phyloP scores from a whole-genome alignment of 1,284 basidiomycete genomes.

The Macrocystidia cucumis region DNA sequence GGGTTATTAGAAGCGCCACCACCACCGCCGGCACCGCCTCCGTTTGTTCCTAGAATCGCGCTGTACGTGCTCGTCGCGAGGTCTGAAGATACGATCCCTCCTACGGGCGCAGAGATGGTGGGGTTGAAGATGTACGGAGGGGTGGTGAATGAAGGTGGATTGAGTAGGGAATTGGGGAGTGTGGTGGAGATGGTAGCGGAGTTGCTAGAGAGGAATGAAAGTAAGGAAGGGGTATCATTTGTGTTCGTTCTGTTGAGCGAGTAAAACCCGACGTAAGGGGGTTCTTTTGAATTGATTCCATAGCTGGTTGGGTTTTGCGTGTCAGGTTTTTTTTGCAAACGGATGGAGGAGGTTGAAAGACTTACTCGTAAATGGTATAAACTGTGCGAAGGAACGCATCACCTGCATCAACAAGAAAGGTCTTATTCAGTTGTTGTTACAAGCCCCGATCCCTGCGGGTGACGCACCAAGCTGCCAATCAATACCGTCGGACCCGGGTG shows the following conservation, averaged over 20 bases:
- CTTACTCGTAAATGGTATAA: conserved; percentile 75
- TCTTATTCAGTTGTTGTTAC: too few relatives aligned
- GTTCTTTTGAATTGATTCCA: conserved; percentile 64
- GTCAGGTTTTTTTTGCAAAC: conserved; percentile 4
- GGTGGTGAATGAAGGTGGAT: conserved; percentile 59
- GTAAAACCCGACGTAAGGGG: conserved; percentile 70
- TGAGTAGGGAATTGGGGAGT: conserved; percentile 69
- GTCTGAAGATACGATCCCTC: conserved; percentile 46
- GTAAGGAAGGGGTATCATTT: conserved; percentile 33
- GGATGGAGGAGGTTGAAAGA: conserved; percentile 4
- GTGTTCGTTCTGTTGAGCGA: conserved; percentile 40
- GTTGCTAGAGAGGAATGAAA: conserved; percentile 49
- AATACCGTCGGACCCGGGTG: conserved; percentile 67
- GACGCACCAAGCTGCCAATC: conserved; percentile 76
- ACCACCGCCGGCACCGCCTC: too few relatives aligned
- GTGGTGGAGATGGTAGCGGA: conserved; percentile 64
- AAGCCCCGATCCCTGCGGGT: not conserved
- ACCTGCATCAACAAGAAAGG: conserved; percentile 29
- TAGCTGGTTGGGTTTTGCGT: conserved; percentile 34
- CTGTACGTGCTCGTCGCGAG: conserved; percentile 66
- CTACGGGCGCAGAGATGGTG: conserved; percentile 44
- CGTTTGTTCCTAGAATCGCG: conserved; percentile 38
- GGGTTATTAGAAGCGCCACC: conserved; percentile 11
- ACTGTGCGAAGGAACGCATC: conserved; percentile 74
- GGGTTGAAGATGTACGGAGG: conserved; percentile 70